Evolutionary conservation across 108 stramenopile species (phyloP), one percentile per base, ranked within the genome.

Genomic region (Cyclotella cryptica): DNA sequence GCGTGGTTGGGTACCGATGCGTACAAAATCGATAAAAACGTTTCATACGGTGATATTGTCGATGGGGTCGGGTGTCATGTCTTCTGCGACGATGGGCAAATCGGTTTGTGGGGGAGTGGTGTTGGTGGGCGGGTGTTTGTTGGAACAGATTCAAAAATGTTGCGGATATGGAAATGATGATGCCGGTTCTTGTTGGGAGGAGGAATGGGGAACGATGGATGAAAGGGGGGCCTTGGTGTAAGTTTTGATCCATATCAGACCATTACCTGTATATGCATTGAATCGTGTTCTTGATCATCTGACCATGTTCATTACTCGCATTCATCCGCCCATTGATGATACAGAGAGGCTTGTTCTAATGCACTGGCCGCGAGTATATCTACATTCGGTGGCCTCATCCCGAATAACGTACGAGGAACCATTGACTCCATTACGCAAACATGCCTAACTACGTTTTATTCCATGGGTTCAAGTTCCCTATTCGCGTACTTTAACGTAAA

Each of bases 1-100:
- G 40, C 80, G 80, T 66, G 69, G 69, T 43, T 81, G 74, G 54
- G 71, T 81, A n/a, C 80, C 74, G 22, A n/a, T 81, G 4, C 73
- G 80, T 3, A 66, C 59, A 4, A 65, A 58, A 43, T 55, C 75
- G 8, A 54, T 83, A 29, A 35, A 39, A 44, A 72, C 45, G 45
- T 77, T 77, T 52, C 66, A 65, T 5, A 22, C 52, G 15, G 66
- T 68, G 0, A 66, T 71, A 11, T 10, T 83, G 17, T 66, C 81
- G 17, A 52, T 83, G 71, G 81, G 81, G 28, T 66, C 70, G 26
- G 75, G 81, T 17, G 27, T 76, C 65, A 77, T 77, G 75, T 72
- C 75, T 0, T 83, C 75, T 15, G 42, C 45, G 19, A 47, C 53
- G 19, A 77, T n/a, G n/a, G n/a, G 74, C 45, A 69, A 54, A 43